phyloP scores from a whole-genome alignment of 1,284 basidiomycete species.

The Trichosporon sp. region DNA sequence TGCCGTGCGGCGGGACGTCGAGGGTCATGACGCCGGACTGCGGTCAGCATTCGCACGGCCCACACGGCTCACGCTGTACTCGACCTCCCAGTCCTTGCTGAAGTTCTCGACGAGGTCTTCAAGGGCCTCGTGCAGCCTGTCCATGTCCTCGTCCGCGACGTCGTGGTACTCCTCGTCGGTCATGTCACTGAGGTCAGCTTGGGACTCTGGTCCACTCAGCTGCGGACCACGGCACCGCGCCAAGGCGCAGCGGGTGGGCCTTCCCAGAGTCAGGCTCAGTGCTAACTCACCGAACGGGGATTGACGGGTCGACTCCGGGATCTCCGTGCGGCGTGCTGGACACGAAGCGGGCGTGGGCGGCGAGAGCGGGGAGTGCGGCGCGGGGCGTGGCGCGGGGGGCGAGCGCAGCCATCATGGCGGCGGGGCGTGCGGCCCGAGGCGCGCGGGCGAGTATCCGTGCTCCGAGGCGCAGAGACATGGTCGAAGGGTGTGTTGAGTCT shows the following conservation, averaged over 20 bases:
- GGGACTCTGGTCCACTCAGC: too few relatives aligned
- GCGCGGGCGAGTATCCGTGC: background rate
- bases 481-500: background rate
- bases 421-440: background rate
- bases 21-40: conserved; percentile 89
- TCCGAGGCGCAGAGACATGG: background rate
- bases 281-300: conserved; percentile 18
- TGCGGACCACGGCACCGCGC: too few relatives aligned
- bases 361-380: background rate
- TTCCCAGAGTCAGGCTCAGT: too few relatives aligned
- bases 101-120: conserved; percentile 69
- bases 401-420: background rate
- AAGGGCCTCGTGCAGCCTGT: conserved; percentile 68
- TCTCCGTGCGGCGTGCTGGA: conserved; percentile 20
- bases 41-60: background rate
- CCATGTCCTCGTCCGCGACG: conserved; percentile 78
- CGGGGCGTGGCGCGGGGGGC: background rate
- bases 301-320: conserved; percentile 15
- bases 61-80: conserved; percentile 73
- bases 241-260: too few relatives aligned
- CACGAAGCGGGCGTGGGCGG: background rate
- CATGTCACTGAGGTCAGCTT: conserved; percentile 17
- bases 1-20: conserved; percentile 72
- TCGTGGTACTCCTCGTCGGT: conserved; percentile 60
- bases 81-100: conserved; percentile 71